Base-by-base conservation (phyloP, 2,329 filamentous ascomycete species). In the Penicillium sp. region DNA sequence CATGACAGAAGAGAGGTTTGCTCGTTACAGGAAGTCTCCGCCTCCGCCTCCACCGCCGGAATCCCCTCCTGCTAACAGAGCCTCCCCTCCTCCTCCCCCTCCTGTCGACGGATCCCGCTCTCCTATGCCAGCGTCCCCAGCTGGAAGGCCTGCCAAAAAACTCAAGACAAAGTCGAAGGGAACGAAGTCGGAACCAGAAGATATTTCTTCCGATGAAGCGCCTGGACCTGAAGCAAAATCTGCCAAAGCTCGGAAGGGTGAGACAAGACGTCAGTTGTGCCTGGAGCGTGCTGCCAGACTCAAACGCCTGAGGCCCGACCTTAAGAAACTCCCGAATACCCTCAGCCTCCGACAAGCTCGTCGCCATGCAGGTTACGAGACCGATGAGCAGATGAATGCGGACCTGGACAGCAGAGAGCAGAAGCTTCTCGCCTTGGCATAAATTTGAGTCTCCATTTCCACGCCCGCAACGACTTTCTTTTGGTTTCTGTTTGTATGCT, bases 1-100 rank as follows among this genome's bases (percentile, higher is more conserved):
- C 54, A 74, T 78, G 55, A 75, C 72, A 4, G 64, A 75, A 34
- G 59, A 66, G 29, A 66, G 71, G 58, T 77, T 76, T 47, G 70
- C 68, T 27, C 66, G 62, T 16, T 68, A 72, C 50, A 69, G 65
- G 33, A 60, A 65, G 11, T 62, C 70, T 13, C 60, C 65, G 33
- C 61, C 68, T 23, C 65, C 66, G 9, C 60, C 48, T 40, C 48
- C 65, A 10, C 52, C 50, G 8, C 49, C 49, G 23, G 58, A 19
- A 13, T 48, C 58, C 6, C 38, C 55, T 50, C 60, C 61, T 21
- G 21, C 38, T 19, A 51, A 57, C 9, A 36, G 41, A 47, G 16
- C 41, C 4, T 53, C 10, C 10, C 58, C 66, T 21, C 66, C 65
- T 11, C 58, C 53, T 33, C 46, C 50, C 16, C 63, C 54, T 40